Conservation (phyloP, 2,329 filamentous ascomycete species). For the Kalaharituber pfeilii region DNA sequence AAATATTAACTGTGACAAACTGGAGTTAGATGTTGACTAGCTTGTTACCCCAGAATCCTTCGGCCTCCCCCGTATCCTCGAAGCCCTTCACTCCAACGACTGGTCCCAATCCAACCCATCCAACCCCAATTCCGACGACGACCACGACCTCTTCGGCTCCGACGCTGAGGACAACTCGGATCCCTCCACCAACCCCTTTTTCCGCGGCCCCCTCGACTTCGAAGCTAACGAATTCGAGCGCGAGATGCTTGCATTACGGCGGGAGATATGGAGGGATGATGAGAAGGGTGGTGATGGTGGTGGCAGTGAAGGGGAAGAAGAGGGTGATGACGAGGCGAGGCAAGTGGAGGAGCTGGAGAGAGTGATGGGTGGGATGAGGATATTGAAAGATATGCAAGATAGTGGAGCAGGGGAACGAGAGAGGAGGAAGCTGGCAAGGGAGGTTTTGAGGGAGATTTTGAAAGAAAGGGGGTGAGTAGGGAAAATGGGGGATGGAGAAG, state of each 20-base stretch:
- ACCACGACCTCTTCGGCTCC: constrained; percentile 26
- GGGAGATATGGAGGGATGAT: constrained; percentile 23
- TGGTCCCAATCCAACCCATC: constrained; percentile 33
- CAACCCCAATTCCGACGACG: constrained; percentile 26
- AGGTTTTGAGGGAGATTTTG: background rate
- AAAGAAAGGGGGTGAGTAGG: too few species aligned
- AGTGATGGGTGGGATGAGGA: background rate
- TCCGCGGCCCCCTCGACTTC: constrained; percentile 4
- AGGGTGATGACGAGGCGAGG: background rate
- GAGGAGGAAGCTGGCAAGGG: background rate
- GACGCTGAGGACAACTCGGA: constrained; percentile 25
- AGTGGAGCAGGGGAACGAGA: background rate
- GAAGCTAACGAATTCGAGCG: constrained; percentile 15
- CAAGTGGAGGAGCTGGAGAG: background rate
- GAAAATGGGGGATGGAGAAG: background rate
- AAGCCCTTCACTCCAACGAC: constrained; percentile 49
- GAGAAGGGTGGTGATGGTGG: constrained; percentile 45
- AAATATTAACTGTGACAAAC: background rate
- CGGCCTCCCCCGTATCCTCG: constrained; percentile 37
- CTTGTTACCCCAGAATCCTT: background rate
- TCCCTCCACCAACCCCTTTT: too few species aligned
- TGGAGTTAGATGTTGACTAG: too few species aligned
- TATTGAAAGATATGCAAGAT: background rate
- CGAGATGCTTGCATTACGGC: constrained; percentile 22
- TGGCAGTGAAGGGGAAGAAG: constrained; percentile 26